These are phyloP conservation scores for Telopea speciosissima DNA, from an alignment of 177 flowering plant genomes.

Conservation along the genomic window DNA sequence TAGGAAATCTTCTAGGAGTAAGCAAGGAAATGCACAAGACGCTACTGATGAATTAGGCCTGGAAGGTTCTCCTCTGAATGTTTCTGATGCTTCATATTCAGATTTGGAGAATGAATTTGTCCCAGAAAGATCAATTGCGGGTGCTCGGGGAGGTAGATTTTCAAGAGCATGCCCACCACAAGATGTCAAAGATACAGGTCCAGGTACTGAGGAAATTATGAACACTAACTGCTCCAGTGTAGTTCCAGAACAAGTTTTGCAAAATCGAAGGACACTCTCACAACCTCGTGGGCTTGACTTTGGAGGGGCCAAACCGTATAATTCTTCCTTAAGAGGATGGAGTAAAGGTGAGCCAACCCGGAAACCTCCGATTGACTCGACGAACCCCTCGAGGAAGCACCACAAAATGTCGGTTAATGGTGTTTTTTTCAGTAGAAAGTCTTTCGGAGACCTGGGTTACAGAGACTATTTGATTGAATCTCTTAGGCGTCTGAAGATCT, in stretches of 20 bases:
- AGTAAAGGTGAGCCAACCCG: slow-evolving; percentile 26
- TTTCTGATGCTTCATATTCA: slow-evolving; percentile 15
- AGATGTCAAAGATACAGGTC: slow-evolving; percentile 8
- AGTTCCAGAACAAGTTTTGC: not conserved
- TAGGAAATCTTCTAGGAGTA: slow-evolving; percentile 27
- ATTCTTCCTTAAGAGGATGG: slow-evolving; percentile 49
- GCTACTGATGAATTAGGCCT: slow-evolving; percentile 12
- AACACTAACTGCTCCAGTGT: slow-evolving; percentile 8
- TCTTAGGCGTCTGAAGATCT: slow-evolving; percentile 39
- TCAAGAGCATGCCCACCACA: slow-evolving; percentile 9
- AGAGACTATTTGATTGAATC: slow-evolving; percentile 56
- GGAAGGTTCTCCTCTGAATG: slow-evolving; percentile 8
- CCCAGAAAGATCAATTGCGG: slow-evolving; percentile 12
- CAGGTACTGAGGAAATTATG: slow-evolving; percentile 2
- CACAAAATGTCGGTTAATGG: slow-evolving; percentile 20
- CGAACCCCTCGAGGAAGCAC: slow-evolving; percentile 14
- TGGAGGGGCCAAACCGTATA: slow-evolving; percentile 9
- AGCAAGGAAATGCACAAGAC: slow-evolving; percentile 20
- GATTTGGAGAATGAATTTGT: slow-evolving; percentile 18
- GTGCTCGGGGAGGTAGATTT: slow-evolving; percentile 13
- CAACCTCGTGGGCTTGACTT: slow-evolving; percentile 15
- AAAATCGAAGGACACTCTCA: slow-evolving; percentile 3
- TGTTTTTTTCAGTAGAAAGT: slow-evolving; percentile 65
- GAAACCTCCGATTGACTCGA: slow-evolving; percentile 16
- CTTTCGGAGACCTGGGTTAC: slow-evolving; percentile 69